Base-by-base conservation (phyloP, 2,329 filamentous ascomycete genomes). In the Ophiocordyceps camponoti-saundersi region DNA sequence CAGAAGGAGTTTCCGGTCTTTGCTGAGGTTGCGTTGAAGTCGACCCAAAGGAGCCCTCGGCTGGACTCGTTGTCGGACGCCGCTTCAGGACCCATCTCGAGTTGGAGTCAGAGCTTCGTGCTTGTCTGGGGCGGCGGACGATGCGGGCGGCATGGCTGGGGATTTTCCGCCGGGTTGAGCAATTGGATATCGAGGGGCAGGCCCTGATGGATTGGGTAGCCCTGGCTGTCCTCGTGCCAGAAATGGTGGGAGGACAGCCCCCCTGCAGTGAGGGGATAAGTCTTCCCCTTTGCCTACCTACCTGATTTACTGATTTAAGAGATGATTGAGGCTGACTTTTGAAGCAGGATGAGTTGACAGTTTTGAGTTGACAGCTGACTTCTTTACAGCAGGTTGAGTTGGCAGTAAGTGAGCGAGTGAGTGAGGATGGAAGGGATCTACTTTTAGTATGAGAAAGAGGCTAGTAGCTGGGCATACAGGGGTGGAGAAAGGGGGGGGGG, bases 71-170 rank as follows among this genome's bases (percentile, higher is more conserved):
- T 45, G 46, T 21, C 11, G 18, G 20, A 23, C n/a, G 60, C 61
- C 56, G 60, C 57, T 55, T 65, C 66, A 73, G 86, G 85, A 87
- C 85, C 84, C 87, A 86, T 87, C 84, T 78, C 62, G 81, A 76
- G 84, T 88, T 87, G 84, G 84, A 70, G 81, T 93, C 86, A 93
- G 87, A 88, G 86, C 71, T 80, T 87, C 70, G 85, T 73, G 75
- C 86, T 90, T 89, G 85, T 90, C 85, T 69, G 74, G 69, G 51
- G 46, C 44, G 32, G 32, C 32, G 32, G 11, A 34, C 6, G 32
- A 16, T 57, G 55, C 49, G 48, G 47, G 30, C 21, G 39, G 39
- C 30, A 40, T 34, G 39, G 20, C 15, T 42, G 39, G 15, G 11
- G 8, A 4, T 20, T 8, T 8, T 4, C 4, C 23, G 23, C 5